These are phyloP conservation scores for Zymoseptoria pseudotritici DNA, from an alignment of 2,329 filamentous ascomycete species.

Conservation along the genomic window DNA sequence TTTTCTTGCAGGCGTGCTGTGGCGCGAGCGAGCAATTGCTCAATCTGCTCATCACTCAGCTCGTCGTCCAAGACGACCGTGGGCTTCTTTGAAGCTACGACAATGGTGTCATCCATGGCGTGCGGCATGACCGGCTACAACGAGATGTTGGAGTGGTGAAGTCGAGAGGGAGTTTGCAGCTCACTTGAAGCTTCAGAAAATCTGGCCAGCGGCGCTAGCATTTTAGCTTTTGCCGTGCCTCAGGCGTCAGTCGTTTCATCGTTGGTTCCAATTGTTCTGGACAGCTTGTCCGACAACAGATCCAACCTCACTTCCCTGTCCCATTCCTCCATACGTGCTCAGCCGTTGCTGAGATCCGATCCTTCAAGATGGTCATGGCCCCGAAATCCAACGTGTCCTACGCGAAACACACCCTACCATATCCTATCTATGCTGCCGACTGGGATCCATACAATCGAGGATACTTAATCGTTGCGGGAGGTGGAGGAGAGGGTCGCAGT, in stretches of 20 bases:
- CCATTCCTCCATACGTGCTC: background rate
- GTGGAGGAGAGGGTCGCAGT: conserved; percentile 72
- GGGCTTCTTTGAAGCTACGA: background rate
- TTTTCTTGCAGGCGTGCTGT: conserved; percentile 49
- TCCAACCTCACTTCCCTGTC: background rate
- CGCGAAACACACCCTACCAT: conserved; percentile 63
- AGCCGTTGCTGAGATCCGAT: background rate
- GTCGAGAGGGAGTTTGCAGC: background rate
- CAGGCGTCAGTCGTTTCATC: background rate
- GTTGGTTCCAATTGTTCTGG: background rate
- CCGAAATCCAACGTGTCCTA: conserved; percentile 29
- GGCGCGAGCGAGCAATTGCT: conserved; percentile 56
- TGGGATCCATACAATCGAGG: conserved; percentile 75
- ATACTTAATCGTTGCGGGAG: conserved; percentile 74
- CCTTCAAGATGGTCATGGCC: conserved; percentile 7
- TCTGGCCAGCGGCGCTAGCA: background rate
- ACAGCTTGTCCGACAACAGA: background rate
- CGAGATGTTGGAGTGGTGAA: background rate
- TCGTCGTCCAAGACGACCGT: conserved; percentile 23
- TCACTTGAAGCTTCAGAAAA: background rate
- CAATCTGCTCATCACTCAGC: conserved; percentile 57
- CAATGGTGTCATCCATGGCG: background rate
- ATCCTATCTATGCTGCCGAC: conserved; percentile 79
- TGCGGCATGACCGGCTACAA: background rate
- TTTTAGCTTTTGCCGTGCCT: background rate